phyloP scores from a whole-genome alignment of 75 land plant genomes.

The Ceratopteris richardii region DNA sequence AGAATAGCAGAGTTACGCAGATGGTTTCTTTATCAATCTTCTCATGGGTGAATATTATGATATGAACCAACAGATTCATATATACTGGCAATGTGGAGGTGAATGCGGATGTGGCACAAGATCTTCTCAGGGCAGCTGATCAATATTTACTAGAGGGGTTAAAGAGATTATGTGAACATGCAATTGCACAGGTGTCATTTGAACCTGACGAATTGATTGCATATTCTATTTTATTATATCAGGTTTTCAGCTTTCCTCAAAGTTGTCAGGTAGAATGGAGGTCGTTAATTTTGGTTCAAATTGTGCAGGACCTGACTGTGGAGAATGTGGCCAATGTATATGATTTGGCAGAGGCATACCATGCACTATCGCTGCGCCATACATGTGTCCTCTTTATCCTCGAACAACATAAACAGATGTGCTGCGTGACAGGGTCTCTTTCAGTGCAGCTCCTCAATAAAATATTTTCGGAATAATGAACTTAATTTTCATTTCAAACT shows the following conservation, averaged over 20 bases:
- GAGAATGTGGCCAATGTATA: conserved; percentile 78
- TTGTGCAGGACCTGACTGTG: conserved; percentile 55
- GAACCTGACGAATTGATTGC: not conserved
- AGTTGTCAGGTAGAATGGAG: too few species aligned
- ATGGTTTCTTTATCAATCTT: too few species aligned
- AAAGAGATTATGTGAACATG: conserved; percentile 78
- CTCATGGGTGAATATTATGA: too few species aligned
- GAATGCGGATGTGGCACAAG: conserved; percentile 61
- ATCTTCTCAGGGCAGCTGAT: conserved; percentile 89
- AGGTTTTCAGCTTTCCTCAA: too few species aligned
- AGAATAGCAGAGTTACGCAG: too few species aligned
- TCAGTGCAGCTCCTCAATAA: not conserved
- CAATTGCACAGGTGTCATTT: conserved; percentile 73
- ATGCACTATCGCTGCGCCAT: conserved; percentile 70
- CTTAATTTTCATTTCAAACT: not conserved
- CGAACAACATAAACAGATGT: conserved; percentile 64
- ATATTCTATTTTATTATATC: not conserved
- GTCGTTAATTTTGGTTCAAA: too few species aligned
- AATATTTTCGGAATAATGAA: too few species aligned
- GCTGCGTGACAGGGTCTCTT: conserved; percentile 55
- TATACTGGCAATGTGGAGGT: conserved; percentile 87
- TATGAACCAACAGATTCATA: conserved; percentile 50
- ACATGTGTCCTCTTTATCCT: conserved; percentile 77
- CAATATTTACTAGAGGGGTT: conserved; percentile 94
- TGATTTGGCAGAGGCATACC: conserved; percentile 82